Evolutionary conservation across 306 rosid genomes (phyloP).

Genomic region (Bauhinia variegata): DNA sequence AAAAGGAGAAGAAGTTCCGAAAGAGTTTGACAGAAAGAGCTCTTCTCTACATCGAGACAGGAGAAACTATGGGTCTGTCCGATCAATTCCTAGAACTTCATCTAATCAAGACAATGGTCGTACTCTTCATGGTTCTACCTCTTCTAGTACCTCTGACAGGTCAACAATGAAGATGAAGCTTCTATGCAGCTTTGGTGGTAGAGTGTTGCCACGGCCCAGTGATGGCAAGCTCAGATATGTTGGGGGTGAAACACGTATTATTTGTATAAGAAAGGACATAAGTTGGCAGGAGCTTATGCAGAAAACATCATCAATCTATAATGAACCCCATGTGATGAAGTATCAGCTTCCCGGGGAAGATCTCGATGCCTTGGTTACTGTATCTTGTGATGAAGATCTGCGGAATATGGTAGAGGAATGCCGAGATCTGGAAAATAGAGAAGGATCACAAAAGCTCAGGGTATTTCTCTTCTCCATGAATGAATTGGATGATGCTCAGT

Average conservation of each 20-base stretch:
- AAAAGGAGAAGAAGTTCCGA: slow-evolving; percentile 58
- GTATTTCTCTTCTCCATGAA: slow-evolving; percentile 67
- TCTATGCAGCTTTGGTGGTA: slow-evolving; percentile 87
- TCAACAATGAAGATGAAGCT: slow-evolving; percentile 67
- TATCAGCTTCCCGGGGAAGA: slow-evolving; percentile 97
- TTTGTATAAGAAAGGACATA: slow-evolving; percentile 66
- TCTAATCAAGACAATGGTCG: slow-evolving; percentile 60
- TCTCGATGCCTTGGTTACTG: slow-evolving; percentile 90
- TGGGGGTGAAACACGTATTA: slow-evolving; percentile 87
- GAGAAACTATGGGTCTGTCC: slow-evolving; percentile 56
- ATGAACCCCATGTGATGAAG: slow-evolving; percentile 58
- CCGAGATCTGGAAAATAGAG: slow-evolving; percentile 50
- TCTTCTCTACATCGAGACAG: slow-evolving; percentile 56
- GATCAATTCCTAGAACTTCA: slow-evolving; percentile 56
- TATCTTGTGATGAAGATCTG: slow-evolving; percentile 83
- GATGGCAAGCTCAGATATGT: slow-evolving; percentile 89
- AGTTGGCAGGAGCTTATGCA: slow-evolving; percentile 74
- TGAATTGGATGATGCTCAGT: slow-evolving; percentile 76
- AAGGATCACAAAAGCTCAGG: slow-evolving; percentile 67
- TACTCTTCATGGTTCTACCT: slow-evolving; percentile 51
- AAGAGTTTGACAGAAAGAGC: slow-evolving; percentile 59
- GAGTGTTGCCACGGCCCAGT: slow-evolving; percentile 76
- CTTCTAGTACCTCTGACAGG: slow-evolving; percentile 60
- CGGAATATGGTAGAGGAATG: slow-evolving; percentile 94
- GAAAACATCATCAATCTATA: slow-evolving; percentile 57